phyloP scores from a whole-genome alignment of 2,329 filamentous ascomycete genomes.

The Pyrenophora graminea region DNA sequence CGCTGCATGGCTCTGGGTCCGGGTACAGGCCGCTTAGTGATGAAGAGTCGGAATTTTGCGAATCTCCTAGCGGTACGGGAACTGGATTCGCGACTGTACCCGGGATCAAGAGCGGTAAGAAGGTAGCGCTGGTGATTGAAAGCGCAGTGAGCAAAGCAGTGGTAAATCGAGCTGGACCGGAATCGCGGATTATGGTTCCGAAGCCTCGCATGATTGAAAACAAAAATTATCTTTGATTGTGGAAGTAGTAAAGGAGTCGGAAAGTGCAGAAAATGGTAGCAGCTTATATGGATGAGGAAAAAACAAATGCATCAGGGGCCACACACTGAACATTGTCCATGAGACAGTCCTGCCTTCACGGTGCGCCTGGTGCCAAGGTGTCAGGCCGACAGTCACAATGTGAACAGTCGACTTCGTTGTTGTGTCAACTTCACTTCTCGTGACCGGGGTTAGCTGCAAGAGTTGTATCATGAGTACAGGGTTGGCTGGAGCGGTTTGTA shows the following conservation, averaged over 20 bases:
- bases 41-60: slow-evolving; percentile 6
- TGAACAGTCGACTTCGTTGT: background rate
- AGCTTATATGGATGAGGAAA: background rate
- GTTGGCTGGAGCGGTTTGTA: background rate
- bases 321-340: background rate
- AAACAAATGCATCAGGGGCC: slow-evolving; percentile 2
- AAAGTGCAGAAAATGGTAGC: background rate
- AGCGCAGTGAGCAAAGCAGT: slow-evolving; percentile 15
- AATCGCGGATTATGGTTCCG: slow-evolving; percentile 2
- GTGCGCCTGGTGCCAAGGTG: background rate
- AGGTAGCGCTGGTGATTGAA: slow-evolving; percentile 17
- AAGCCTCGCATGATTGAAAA: background rate
- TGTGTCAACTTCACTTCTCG: background rate
- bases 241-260: background rate
- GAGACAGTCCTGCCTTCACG: slow-evolving; percentile 4
- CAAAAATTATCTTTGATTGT: background rate
- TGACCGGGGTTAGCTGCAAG: background rate
- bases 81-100: slow-evolving; percentile 1
- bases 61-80: background rate
- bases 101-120: slow-evolving; percentile 17
- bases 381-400: background rate
- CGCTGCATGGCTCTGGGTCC: slow-evolving; percentile 45
- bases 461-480: background rate
- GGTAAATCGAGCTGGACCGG: slow-evolving; percentile 4
- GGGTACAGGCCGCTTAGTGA: slow-evolving; percentile 19